Percentiles rank a stretch among this genome's conserved stretches.
phyloP scores from a whole-genome alignment of 805 yeast species.

The Hanseniaspora thailandica region DNA sequence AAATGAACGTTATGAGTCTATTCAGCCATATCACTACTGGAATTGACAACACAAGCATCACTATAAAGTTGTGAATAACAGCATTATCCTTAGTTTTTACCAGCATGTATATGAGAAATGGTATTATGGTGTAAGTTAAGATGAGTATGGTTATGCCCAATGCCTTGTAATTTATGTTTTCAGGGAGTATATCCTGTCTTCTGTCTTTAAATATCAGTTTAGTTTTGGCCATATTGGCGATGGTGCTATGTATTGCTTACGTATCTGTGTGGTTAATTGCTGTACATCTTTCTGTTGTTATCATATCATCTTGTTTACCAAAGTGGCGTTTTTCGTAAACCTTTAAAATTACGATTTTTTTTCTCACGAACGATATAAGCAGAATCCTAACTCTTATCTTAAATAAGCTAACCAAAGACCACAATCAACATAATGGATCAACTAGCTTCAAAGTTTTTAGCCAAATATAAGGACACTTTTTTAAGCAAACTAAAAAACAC shows the following conservation, averaged over 20 bases:
- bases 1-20: conserved; percentile 1
- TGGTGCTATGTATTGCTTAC: no score
- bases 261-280: no score
- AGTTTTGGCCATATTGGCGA: not conserved
- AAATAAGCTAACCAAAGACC: no score
- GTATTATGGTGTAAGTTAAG: conserved; percentile 1
- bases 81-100: not conserved
- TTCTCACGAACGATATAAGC: no score
- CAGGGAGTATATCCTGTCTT: not conserved
- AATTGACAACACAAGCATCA: not conserved
- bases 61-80: not conserved
- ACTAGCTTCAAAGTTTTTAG: conserved; percentile 2
- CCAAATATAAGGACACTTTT: conserved; percentile 3
- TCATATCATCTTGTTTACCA: no score
- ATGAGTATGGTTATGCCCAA: not conserved
- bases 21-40: conserved; percentile 8
- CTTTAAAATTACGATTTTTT: no score
- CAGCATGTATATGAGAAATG: not conserved
- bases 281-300: no score
- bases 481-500: not conserved
- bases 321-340: no score
- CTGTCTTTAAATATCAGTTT: not conserved
- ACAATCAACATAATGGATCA: not conserved
- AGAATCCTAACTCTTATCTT: no score
- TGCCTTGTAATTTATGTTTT: not conserved